Evolutionary conservation across 768 basidiomycete species (phyloP), one percentile per base, ranked within the genome.

Genomic region (Suillus spraguei): DNA sequence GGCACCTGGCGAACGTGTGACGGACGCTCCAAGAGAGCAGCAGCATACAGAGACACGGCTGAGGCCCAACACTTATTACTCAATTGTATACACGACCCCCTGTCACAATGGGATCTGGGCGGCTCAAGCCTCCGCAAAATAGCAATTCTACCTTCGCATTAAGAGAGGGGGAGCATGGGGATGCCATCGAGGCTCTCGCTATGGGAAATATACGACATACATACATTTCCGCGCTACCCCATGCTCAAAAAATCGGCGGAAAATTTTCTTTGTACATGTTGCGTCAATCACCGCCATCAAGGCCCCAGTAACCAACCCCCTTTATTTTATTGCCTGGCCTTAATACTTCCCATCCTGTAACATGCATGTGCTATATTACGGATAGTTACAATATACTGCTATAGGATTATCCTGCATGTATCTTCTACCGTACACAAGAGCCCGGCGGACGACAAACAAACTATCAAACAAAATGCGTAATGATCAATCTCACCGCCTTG

Each of bases 401-500:
- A 33, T 53, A 33, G 52, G 52, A 36, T n/a, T 53, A 53, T 33
- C 10, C 50, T 32, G 28, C 50, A 32, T 53, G 9, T 33, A 20
- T 28, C n/a, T 33, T 53, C 52, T 33, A 53, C 17, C 20, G 20
- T 53, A 52, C 32, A 32, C 49, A 52, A 52, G 4, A 32, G 52
- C 32, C 33, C 35, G 11, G 33, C 20, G 5, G 20, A 33, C 32
- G 32, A 52, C 32, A 35, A 53, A 53, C 33, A n/a, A 36, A 20
- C 6, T 35, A 13, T 35, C 52, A 35, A 33, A 35, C 20, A 32
- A 13, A 16, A 41, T 53, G 53, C 50, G 47, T 22, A 49, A 60
- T 35, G 49, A 41, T 47, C 50, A 58, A 22, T 52, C 44, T 71
- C 64, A 71, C 63, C 62, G 53, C 20, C 63, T 47, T 63, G 68